phyloP scores from a whole-genome alignment of 768 basidiomycete species.

The Trametes meyenii region DNA sequence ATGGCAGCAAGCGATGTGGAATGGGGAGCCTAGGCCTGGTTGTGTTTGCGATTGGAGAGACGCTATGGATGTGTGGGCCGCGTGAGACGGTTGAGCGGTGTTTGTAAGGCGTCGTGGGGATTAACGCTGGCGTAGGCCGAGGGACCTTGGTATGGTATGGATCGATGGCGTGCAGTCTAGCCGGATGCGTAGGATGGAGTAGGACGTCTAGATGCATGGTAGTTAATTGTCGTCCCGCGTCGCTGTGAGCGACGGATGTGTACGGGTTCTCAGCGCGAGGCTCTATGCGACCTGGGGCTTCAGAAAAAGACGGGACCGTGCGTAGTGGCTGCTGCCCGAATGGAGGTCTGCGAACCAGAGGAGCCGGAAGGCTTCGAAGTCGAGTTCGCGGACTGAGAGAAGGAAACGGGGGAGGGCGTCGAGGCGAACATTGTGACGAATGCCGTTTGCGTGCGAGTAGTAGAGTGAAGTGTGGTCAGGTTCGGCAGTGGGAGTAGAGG shows the following conservation, averaged over 20 bases:
- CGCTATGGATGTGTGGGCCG: too few relatives aligned
- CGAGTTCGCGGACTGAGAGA: constrained; percentile 13
- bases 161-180: too few relatives aligned
- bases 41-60: background rate
- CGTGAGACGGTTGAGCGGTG: background rate
- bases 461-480: background rate
- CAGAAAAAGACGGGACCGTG: constrained; percentile 22
- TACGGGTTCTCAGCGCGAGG: background rate
- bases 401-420: constrained; percentile 7
- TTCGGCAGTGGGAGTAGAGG: background rate
- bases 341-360: constrained; percentile 11
- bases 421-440: constrained; percentile 8
- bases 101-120: too few relatives aligned
- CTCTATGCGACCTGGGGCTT: background rate
- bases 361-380: constrained; percentile 19
- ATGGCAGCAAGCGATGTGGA: too few relatives aligned
- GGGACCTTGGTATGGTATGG: background rate
- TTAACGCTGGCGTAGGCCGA: too few relatives aligned
- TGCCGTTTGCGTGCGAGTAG: background rate
- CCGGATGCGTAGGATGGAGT: too few relatives aligned
- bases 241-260: background rate
- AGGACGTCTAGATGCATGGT: background rate
- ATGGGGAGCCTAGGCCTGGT: background rate
- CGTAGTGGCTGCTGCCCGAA: constrained; percentile 12
- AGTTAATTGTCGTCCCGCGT: too few relatives aligned